Evolutionary conservation across 257 asterid species (phyloP).

Genomic region (Leonotis leonurus): DNA sequence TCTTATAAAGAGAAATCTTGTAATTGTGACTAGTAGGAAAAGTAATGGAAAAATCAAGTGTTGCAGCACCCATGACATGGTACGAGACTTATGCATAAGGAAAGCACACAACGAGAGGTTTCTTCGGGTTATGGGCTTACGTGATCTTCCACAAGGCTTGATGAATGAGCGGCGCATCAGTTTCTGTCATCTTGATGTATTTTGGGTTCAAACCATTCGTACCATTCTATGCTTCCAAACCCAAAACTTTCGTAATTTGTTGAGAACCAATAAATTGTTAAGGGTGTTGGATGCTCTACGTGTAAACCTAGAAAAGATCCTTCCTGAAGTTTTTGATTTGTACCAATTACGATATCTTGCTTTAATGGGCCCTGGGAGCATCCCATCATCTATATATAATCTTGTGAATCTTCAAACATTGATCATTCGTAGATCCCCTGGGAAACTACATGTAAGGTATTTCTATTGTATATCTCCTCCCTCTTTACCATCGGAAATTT

Average conservation of each 20-base stretch:
- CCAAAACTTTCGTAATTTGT: not conserved
- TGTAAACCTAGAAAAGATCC: not conserved
- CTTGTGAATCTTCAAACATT: not conserved
- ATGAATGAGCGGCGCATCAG: too few species aligned
- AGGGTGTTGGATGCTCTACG: not conserved
- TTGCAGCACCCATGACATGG: conserved; percentile 8
- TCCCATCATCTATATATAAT: not conserved
- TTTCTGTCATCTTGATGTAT: too few species aligned
- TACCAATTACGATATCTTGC: not conserved
- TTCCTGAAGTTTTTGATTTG: not conserved
- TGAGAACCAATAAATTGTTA: not conserved
- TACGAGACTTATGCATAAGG: not conserved
- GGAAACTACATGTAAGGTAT: not conserved
- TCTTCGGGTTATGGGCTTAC: not conserved
- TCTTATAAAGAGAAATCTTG: conserved; percentile 2
- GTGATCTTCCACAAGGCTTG: not conserved
- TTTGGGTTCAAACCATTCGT: too few species aligned
- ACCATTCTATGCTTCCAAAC: not conserved
- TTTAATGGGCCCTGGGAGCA: not conserved
- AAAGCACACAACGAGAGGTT: conserved; percentile 10
- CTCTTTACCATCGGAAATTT: not conserved
- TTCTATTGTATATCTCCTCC: not conserved
- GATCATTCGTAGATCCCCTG: not conserved
- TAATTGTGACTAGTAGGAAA: not conserved
- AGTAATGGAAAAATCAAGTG: not conserved